phyloP scores from a whole-genome alignment of 805 yeast genomes.

The Debaryomyces maramus region DNA sequence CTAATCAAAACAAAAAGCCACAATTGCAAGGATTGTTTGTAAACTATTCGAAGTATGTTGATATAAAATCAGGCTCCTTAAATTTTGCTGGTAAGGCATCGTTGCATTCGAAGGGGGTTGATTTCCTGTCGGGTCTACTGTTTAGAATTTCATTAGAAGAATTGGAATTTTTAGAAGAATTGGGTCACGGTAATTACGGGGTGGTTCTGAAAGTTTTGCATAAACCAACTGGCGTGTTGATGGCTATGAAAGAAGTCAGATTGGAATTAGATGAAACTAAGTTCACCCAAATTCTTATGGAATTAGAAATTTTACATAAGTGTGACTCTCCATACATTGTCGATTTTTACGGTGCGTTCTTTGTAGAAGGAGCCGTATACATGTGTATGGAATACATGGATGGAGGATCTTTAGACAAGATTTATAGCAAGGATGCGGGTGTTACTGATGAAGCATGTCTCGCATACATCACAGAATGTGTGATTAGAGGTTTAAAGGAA shows the following conservation, averaged over 20 bases:
- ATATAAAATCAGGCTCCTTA: slow-evolving; percentile 86
- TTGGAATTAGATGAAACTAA: slow-evolving; percentile 92
- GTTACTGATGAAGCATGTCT: slow-evolving; percentile 71
- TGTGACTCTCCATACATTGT: slow-evolving; percentile 90
- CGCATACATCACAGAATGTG: slow-evolving; percentile 77
- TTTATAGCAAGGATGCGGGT: slow-evolving; percentile 65
- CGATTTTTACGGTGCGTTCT: slow-evolving; percentile 96
- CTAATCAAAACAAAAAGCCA: slow-evolving; percentile 20
- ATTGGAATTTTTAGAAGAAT: slow-evolving; percentile 75
- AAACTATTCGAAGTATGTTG: slow-evolving; percentile 82
- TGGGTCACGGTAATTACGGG: slow-evolving; percentile 96
- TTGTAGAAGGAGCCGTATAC: slow-evolving; percentile 96
- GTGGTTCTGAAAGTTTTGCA: slow-evolving; percentile 91
- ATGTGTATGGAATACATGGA: slow-evolving; percentile 99
- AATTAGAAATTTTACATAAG: slow-evolving; percentile 87
- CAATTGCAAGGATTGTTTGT: slow-evolving; percentile 68
- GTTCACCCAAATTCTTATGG: slow-evolving; percentile 94
- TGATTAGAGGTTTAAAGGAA: slow-evolving; percentile 76
- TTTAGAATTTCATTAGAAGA: slow-evolving; percentile 87
- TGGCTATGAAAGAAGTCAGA: slow-evolving; percentile 98
- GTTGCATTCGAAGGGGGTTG: slow-evolving; percentile 86
- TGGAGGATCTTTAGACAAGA: slow-evolving; percentile 88
- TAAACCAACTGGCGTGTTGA: slow-evolving; percentile 84
- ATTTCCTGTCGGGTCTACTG: slow-evolving; percentile 83
- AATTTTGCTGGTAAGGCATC: slow-evolving; percentile 94